Evolutionary conservation across 192 early-diverging fungal species (phyloP), one percentile per base, ranked within the genome.

Genomic region (Gorgonomyces haynaldii): DNA sequence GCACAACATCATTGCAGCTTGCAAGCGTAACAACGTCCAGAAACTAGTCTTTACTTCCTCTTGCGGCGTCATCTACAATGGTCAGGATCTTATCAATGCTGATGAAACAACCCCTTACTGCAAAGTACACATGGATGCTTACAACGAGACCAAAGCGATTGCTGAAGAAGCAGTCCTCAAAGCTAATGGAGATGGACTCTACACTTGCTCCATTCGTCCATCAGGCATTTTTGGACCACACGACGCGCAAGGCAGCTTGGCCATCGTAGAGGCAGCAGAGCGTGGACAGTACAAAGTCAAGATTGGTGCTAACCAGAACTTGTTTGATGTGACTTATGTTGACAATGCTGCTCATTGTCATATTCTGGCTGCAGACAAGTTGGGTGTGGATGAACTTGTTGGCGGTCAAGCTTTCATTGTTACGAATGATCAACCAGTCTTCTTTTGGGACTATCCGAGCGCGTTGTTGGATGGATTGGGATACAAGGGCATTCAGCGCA

Each of bases 311-410:
- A 92, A 91, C 69, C 70, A 64, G 0, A 78, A 75, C 28, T 54
- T 91, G 29, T 83, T 90, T 60, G 93, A 96, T 52, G 89, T 78
- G 58, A 94, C 93, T 7, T 91, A 91, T 54, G 93, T 96, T 4
- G 87, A 78, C 54, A 96, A 96, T 50, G 81, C 85, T n/a, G 88
- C 72, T 1, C 35, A 72, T 35, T 66, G 88, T 9, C 93, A 97
- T 59, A 56, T 94, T 8, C 66, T 91, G 41, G 89, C 89, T 5
- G 84, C 81, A 2, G 78, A 92, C 31, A 81, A 76, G 43, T 57
- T 93, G 24, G 48, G 58, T 7, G 37, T 45, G 16, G 52, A 53
- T 23, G 58, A 50, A 37, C 74, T 65, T 45, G 71, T 80, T 21
- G 53, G 27, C 31, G 62, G 59, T 4, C 19, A 68, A 42, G 66